Conservation (phyloP, 352 stramenopile species). For the Phytophthora chlamydospora region DNA sequence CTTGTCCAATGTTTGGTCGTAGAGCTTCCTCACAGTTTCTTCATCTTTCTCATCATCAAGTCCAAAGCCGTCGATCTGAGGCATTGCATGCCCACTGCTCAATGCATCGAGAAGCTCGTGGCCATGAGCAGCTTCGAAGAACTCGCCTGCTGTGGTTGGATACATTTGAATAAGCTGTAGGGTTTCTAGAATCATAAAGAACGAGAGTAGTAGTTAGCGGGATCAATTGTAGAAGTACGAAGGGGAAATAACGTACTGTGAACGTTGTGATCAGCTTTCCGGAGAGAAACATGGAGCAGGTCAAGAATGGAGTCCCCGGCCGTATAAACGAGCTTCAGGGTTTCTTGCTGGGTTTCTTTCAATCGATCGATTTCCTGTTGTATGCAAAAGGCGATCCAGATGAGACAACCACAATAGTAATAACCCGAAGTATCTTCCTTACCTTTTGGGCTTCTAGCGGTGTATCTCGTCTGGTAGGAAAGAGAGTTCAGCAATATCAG, state of each 20-base stretch:
- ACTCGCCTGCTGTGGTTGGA: conserved; percentile 52
- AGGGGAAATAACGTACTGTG: conserved; percentile 39
- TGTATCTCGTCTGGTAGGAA: conserved; percentile 41
- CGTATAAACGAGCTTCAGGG: conserved; percentile 60
- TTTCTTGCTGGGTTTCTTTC: conserved; percentile 60
- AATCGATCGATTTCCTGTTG: conserved; percentile 65
- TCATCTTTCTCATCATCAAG: conserved; percentile 54
- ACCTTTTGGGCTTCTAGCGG: conserved; percentile 52
- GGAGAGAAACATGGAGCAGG: conserved; percentile 62
- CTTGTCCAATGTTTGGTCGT: conserved; percentile 38
- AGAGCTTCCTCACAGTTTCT: conserved; percentile 30
- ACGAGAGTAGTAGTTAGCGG: conserved; percentile 11
- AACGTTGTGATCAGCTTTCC: conserved; percentile 58
- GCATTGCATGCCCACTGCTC: conserved; percentile 58
- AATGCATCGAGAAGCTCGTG: conserved; percentile 61
- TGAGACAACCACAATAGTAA: too few species aligned
- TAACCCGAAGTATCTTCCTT: not conserved
- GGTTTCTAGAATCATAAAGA: conserved; percentile 40
- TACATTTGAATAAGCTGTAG: conserved; percentile 73
- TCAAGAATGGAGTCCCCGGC: conserved; percentile 68
- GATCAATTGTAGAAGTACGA: not conserved
- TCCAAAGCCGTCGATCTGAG: conserved; percentile 47
- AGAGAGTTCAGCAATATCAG: not conserved
- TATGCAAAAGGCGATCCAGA: not conserved
- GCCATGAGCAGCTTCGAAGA: conserved; percentile 66